These are phyloP conservation scores for Dioscorea alata DNA, from an alignment of 106 monocot genomes.

Conservation along the genomic window DNA sequence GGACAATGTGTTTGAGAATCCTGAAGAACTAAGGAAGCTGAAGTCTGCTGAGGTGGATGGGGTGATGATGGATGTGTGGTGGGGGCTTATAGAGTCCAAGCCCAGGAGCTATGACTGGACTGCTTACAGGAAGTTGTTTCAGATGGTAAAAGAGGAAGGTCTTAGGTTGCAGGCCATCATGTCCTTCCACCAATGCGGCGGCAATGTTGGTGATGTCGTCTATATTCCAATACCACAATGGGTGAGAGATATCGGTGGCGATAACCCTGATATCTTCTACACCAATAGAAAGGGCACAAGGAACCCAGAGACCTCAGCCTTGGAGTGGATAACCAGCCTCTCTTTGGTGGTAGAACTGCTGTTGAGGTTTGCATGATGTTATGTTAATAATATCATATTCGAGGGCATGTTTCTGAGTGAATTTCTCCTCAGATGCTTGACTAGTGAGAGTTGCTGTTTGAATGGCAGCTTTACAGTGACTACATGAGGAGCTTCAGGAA, in stretches of 20 bases:
- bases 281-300: constrained; percentile 29
- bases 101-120: constrained; percentile 35
- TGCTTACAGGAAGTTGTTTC: constrained; percentile 38
- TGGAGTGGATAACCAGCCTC: constrained; percentile 41
- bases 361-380: constrained; percentile 27
- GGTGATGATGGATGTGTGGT: constrained; percentile 58
- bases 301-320: constrained; percentile 33
- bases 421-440: too few relatives aligned
- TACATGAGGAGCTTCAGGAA: constrained; percentile 50
- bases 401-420: too few relatives aligned
- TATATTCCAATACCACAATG: constrained; percentile 44
- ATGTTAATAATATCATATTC: too few relatives aligned
- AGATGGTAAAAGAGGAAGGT: constrained; percentile 29
- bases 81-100: constrained; percentile 35
- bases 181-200: constrained; percentile 68
- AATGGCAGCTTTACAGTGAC: constrained; percentile 33
- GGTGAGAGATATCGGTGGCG: constrained; percentile 27
- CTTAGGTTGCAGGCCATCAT: constrained; percentile 50
- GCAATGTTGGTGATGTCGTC: constrained; percentile 44
- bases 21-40: constrained; percentile 17
- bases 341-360: constrained; percentile 37
- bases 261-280: constrained; percentile 47
- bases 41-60: constrained; percentile 34
- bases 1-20: constrained; percentile 27
- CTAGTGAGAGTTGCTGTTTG: background rate